These are phyloP conservation scores for Phalaenopsis hybrid DNA, from an alignment of 116 monocot genomes.

Conservation along the genomic window DNA sequence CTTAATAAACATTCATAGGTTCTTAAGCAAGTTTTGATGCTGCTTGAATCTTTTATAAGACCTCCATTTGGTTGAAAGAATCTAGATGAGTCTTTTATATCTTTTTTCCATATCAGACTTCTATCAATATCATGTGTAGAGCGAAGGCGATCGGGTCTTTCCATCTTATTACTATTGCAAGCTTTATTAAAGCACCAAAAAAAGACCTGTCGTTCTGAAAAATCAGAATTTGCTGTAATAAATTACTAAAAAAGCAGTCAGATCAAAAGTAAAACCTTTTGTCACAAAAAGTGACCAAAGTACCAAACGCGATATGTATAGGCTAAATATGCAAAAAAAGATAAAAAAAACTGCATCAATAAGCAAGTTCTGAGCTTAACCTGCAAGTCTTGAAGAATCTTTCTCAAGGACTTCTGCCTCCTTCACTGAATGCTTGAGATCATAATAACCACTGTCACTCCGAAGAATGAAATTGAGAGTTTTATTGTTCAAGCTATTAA, in stretches of 20 bases:
- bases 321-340: background rate
- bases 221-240: slow-evolving; percentile 14
- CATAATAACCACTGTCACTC: slow-evolving; percentile 9
- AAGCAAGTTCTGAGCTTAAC: slow-evolving; percentile 11
- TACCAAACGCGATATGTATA: background rate
- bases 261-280: slow-evolving; percentile 3
- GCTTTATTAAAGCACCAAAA: slow-evolving; percentile 32
- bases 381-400: slow-evolving; percentile 18
- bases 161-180: slow-evolving; percentile 16
- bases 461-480: slow-evolving; percentile 16
- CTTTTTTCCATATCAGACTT: slow-evolving; percentile 3
- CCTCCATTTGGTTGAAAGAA: slow-evolving; percentile 19
- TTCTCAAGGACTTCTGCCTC: slow-evolving; percentile 8
- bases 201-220: slow-evolving; percentile 22
- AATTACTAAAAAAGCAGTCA: background rate
- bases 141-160: background rate
- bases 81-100: slow-evolving; percentile 17
- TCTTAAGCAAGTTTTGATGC: slow-evolving; percentile 30
- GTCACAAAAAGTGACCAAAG: background rate
- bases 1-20: slow-evolving; percentile 47
- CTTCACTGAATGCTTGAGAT: slow-evolving; percentile 6
- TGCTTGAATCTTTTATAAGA: slow-evolving; percentile 19
- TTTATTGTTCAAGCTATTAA: slow-evolving; percentile 11
- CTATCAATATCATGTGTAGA: slow-evolving; percentile 14
- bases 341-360: background rate